Evolutionary conservation across 331 rosid species (phyloP).

Genomic region (Malus hybrid): DNA sequence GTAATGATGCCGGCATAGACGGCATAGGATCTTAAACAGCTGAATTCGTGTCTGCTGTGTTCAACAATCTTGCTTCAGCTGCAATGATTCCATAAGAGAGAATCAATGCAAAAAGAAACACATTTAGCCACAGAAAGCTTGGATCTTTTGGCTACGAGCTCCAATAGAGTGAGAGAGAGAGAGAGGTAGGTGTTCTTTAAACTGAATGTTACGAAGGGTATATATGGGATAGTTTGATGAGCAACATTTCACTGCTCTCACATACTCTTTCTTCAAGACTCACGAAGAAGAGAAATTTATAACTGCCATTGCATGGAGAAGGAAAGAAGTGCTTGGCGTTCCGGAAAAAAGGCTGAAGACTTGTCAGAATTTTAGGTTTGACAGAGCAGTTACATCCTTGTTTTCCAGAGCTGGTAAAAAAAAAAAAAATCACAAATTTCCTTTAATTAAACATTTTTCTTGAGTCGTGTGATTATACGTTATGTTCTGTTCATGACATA

Average conservation of each 20-base stretch:
- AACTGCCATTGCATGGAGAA: not conserved
- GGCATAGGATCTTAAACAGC: not conserved
- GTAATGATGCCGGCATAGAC: too few species aligned
- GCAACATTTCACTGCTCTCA: not conserved
- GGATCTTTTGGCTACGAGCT: not conserved
- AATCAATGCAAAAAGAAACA: not conserved
- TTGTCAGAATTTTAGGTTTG: not conserved
- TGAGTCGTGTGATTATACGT: not conserved
- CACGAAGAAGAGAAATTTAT: not conserved
- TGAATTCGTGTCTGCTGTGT: not conserved
- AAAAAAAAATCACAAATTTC: too few species aligned
- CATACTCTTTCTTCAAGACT: not conserved
- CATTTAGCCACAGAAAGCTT: not conserved
- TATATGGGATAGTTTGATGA: not conserved
- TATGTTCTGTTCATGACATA: not conserved
- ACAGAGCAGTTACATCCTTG: not conserved
- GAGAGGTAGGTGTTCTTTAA: not conserved
- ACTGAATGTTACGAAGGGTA: not conserved
- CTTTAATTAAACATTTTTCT: not conserved
- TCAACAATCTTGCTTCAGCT: not conserved
- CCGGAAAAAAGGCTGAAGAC: not conserved
- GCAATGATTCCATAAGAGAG: not conserved
- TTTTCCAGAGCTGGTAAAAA: too few species aligned
- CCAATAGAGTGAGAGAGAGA: not conserved
- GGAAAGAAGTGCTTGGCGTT: not conserved